Base-by-base conservation (phyloP, 352 stramenopile species). In the Pythium rishiriense region DNA sequence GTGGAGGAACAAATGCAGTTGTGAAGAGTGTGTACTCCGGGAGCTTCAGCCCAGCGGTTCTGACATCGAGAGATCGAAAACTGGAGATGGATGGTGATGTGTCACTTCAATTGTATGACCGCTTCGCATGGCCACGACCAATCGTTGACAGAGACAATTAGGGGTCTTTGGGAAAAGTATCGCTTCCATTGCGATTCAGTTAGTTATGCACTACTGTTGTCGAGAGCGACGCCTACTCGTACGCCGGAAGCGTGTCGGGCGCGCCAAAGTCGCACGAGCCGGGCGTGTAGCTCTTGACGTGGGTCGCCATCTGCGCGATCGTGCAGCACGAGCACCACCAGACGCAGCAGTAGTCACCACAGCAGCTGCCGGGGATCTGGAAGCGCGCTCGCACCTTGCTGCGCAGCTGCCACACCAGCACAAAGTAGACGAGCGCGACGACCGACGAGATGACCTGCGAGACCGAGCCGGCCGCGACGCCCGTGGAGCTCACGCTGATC, bases 221-320 rank as follows among this genome's bases (percentile, higher is more conserved):
- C n/a, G n/a, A n/a, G n/a, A n/a, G n/a, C n/a, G n/a, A n/a, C 33
- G 33, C 33, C 37, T 54, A 64, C 5, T 62, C 52, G 64, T 76
- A 84, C 12, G 68, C 64, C 43, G 74, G 74, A 35, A 85, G 57
- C 19, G 59, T 73, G 29, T 77, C 63, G 17, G 45, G 65, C 33
- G 47, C 58, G 26, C 35, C 61, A 28, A 84, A 83, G 46, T 71
- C 60, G 41, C 76, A 85, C 35, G 42, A 69, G 5, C 73, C 73
- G 12, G 74, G 75, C 4, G 29, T 76, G 73, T 88, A 86, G 35
- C 75, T 86, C 64, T 84, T 83, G 37, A 79, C 50, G 68, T 88
- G 79, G 3, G 76, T 81, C 7, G 79, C 79, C 26, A 86, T 77
- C 67, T 88, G 79, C 4, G 79, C 74, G 15, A 85, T 62, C 24